Conservation (phyloP, 352 stramenopile genomes). For the Pythium aristosporum region DNA sequence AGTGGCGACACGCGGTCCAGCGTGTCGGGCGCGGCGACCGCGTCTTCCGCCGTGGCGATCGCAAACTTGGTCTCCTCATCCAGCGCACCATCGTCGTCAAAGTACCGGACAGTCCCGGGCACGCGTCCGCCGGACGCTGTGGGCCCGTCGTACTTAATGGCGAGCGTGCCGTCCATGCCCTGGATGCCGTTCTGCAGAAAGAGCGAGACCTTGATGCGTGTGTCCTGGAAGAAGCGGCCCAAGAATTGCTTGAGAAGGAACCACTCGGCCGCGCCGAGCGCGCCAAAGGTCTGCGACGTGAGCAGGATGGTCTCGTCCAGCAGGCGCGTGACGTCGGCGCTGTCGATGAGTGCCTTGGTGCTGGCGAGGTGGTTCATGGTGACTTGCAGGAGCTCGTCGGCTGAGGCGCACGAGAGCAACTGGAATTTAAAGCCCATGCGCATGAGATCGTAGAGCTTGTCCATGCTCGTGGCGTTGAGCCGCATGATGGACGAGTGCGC, state of each 20-base stretch:
- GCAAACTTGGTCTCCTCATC: conserved; percentile 71
- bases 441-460: conserved; percentile 95
- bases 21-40: conserved; percentile 47
- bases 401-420: conserved; percentile 73
- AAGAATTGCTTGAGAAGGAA: conserved; percentile 85
- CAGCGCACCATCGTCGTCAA: conserved; percentile 52
- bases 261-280: conserved; percentile 68
- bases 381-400: conserved; percentile 86
- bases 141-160: conserved; percentile 73
- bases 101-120: conserved; percentile 71
- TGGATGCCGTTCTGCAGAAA: conserved; percentile 90
- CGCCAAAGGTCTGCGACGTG: conserved; percentile 71
- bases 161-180: conserved; percentile 76
- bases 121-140: conserved; percentile 64
- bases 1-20: conserved; percentile 54
- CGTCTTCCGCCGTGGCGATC: conserved; percentile 51
- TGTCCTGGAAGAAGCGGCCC: conserved; percentile 88
- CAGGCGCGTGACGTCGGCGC: conserved; percentile 58
- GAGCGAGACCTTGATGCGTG: conserved; percentile 90
- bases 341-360: conserved; percentile 73
- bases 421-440: conserved; percentile 96
- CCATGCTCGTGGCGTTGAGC: conserved; percentile 92
- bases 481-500: conserved; percentile 94
- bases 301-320: conserved; percentile 80
- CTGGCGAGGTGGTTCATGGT: conserved; percentile 86